These are phyloP conservation scores for Didymella pomorum DNA, from an alignment of 2,329 filamentous ascomycete species.

Conservation along the genomic window DNA sequence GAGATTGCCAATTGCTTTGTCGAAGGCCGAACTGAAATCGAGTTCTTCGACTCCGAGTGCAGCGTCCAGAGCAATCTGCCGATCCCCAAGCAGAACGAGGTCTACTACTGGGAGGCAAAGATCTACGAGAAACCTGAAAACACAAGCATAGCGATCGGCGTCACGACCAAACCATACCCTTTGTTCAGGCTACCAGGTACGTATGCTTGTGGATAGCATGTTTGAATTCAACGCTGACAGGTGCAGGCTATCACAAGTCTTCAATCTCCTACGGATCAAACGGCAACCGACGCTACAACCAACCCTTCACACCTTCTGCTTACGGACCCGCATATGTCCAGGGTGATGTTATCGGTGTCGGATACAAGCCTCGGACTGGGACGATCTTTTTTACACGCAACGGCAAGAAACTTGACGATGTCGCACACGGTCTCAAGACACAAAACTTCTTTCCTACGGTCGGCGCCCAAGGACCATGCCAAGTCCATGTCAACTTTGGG, in stretches of 20 bases:
- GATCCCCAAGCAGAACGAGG: constrained; percentile 97
- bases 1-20: constrained; percentile 99
- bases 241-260: constrained; percentile 83
- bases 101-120: constrained; percentile 99
- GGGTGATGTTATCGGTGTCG: constrained; percentile 94
- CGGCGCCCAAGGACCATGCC: constrained; percentile 92
- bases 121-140: constrained; percentile 96
- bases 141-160: constrained; percentile 86
- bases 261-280: constrained; percentile 91
- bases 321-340: constrained; percentile 89
- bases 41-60: constrained; percentile 98
- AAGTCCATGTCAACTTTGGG: constrained; percentile 95
- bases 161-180: constrained; percentile 97
- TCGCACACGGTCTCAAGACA: constrained; percentile 88
- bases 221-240: constrained; percentile 27
- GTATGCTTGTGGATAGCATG: constrained; percentile 36
- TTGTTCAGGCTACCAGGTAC: constrained; percentile 91
- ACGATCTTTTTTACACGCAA: constrained; percentile 98
- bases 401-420: constrained; percentile 95
- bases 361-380: constrained; percentile 91
- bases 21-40: constrained; percentile 93
- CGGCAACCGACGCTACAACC: constrained; percentile 87
- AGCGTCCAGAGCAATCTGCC: constrained; percentile 96
- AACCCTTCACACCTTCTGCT: constrained; percentile 80
- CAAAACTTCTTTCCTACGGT: constrained; percentile 98